Conservation (phyloP, 2,329 filamentous ascomycete species). For the Ophiostoma sp. region DNA sequence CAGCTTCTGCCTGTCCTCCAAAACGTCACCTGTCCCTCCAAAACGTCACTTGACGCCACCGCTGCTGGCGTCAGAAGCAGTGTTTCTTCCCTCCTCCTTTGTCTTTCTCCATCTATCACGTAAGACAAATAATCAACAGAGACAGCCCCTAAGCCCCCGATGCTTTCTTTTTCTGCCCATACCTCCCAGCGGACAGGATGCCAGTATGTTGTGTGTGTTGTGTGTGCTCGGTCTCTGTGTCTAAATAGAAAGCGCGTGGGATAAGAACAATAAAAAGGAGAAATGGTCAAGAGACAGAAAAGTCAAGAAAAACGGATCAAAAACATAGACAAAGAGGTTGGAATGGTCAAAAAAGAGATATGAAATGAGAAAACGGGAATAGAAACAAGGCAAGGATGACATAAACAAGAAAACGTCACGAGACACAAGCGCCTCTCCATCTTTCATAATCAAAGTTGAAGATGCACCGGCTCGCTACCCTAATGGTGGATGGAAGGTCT, state of each 20-base stretch:
- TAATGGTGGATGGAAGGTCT: neutral
- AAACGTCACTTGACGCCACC: neutral
- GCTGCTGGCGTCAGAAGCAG: neutral
- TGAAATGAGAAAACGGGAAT: constrained; percentile 6
- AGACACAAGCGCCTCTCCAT: constrained; percentile 9
- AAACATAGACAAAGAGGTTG: neutral
- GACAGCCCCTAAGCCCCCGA: neutral
- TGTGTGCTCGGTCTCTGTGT: constrained; percentile 10
- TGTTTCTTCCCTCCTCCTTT: neutral
- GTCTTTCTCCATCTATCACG: neutral
- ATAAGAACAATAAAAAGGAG: neutral
- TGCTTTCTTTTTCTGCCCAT: constrained; percentile 11
- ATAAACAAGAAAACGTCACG: constrained; percentile 15
- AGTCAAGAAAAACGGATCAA: constrained; percentile 12
- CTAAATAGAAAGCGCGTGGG: neutral
- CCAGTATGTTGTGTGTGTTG: neutral
- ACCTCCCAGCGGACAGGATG: constrained; percentile 1
- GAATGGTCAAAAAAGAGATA: constrained; percentile 2
- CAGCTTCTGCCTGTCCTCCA: neutral
- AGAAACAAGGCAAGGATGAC: constrained; percentile 1
- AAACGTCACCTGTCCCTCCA: too few species aligned
- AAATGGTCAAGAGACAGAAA: constrained; percentile 6
- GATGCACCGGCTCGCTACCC: neutral
- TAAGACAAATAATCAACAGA: neutral
- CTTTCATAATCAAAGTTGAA: constrained; percentile 7